Percentiles rank a stretch among this genome's conserved stretches.
These are phyloP conservation scores for Yamadazyma dushanensis DNA, from an alignment of 1,139 yeast genomes.

Conservation along the genomic window DNA sequence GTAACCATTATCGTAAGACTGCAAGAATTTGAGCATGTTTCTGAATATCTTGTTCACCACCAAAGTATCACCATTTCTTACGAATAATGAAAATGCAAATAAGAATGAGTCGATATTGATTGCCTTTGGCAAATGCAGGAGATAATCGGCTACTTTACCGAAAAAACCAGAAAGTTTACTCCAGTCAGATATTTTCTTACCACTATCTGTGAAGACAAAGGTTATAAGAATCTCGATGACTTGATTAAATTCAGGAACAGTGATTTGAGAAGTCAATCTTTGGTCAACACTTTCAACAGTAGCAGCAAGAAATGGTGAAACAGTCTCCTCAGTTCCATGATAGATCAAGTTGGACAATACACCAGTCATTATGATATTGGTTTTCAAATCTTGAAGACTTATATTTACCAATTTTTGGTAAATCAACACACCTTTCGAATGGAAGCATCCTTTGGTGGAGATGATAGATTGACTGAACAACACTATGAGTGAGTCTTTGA, in stretches of 20 bases:
- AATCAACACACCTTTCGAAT: conserved; percentile 63
- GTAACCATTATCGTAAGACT: conserved; percentile 28
- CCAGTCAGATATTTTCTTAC: conserved; percentile 58
- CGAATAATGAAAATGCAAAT: conserved; percentile 45
- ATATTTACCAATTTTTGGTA: conserved; percentile 44
- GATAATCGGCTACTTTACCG: neutral
- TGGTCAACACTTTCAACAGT: conserved; percentile 21
- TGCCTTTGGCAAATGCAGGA: neutral
- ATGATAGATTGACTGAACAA: conserved; percentile 75
- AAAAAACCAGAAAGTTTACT: conserved; percentile 19
- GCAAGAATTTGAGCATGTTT: conserved; percentile 36
- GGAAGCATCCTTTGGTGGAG: conserved; percentile 70
- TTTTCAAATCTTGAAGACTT: conserved; percentile 23
- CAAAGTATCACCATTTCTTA: conserved; percentile 62
- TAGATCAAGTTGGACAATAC: conserved; percentile 59
- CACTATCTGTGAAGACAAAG: conserved; percentile 66
- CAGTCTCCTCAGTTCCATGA: conserved; percentile 59
- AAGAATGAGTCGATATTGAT: conserved; percentile 31
- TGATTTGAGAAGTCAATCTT: conserved; percentile 6
- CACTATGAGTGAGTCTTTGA: conserved; percentile 56
- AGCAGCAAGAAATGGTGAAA: conserved; percentile 44
- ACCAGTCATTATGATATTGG: conserved; percentile 49
- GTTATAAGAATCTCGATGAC: conserved; percentile 38
- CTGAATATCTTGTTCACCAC: conserved; percentile 50
- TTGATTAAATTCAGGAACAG: conserved; percentile 5